A percentile compares a stretch with the other conserved stretches of the same genome.
Evolutionary conservation across 768 basidiomycete genomes (phyloP).

Genomic region (Suillus fuscotomentosus): DNA sequence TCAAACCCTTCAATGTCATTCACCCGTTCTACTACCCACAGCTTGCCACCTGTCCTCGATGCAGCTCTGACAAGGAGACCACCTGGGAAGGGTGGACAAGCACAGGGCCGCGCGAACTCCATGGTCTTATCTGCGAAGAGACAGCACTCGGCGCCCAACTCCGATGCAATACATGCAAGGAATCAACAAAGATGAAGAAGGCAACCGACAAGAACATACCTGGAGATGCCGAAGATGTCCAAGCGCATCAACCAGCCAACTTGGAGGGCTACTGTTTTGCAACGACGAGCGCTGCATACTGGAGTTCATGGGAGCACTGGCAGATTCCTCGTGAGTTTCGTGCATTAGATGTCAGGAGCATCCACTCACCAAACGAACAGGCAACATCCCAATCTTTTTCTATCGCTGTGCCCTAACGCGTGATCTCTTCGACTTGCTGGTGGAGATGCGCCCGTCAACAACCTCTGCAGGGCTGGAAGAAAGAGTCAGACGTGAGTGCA

Average conservation of each 20-base stretch:
- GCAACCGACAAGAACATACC: too few relatives aligned
- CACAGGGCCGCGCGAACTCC: background rate
- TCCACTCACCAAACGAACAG: conserved; percentile 3
- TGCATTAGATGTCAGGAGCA: too few relatives aligned
- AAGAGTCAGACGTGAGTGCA: conserved; percentile 19
- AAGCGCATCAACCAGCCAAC: too few relatives aligned
- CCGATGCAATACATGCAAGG: background rate
- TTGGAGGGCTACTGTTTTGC: too few relatives aligned
- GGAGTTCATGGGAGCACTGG: too few relatives aligned
- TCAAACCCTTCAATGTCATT: background rate
- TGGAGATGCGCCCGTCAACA: conserved; percentile 17
- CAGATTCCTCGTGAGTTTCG: too few relatives aligned
- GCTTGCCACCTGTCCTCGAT: too few relatives aligned
- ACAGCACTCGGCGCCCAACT: background rate
- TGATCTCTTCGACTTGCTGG: conserved; percentile 23
- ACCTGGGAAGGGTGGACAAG: background rate
- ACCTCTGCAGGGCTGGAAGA: conserved; percentile 22
- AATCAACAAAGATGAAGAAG: background rate
- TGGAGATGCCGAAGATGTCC: too few relatives aligned
- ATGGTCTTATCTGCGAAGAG: background rate
- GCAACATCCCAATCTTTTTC: conserved; percentile 17
- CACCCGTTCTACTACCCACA: too few relatives aligned
- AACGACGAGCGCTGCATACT: too few relatives aligned
- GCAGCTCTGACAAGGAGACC: background rate
- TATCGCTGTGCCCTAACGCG: conserved; percentile 17